Evolutionary conservation across 73 alveolate genomes (phyloP).

Genomic region (Paramecium sonneborni): DNA sequence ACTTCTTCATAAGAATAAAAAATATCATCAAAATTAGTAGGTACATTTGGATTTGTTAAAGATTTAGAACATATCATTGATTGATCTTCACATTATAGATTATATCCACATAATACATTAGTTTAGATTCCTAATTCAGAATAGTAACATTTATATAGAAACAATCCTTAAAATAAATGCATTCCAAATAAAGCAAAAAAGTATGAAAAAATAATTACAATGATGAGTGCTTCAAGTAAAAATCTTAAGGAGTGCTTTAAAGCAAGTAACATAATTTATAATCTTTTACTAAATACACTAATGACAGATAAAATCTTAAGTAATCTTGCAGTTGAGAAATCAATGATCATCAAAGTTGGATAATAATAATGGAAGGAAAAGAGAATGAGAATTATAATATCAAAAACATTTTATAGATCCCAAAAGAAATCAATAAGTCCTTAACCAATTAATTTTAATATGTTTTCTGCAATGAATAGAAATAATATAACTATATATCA

Average conservation of each 20-base stretch:
- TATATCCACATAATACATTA: neutral
- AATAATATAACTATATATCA: neutral
- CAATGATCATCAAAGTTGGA: neutral
- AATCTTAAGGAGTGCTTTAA: neutral
- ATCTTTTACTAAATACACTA: neutral
- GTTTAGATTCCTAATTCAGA: neutral
- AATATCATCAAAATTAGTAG: conserved; percentile 15
- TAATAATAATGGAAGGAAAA: neutral
- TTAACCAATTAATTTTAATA: conserved; percentile 2
- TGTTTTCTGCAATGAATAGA: conserved; percentile 6
- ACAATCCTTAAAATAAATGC: conserved; percentile 39
- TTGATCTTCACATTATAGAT: neutral
- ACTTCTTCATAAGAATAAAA: neutral
- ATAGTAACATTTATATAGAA: neutral
- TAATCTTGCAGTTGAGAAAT: conserved; percentile 28
- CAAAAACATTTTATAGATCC: conserved; percentile 1
- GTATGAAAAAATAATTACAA: neutral
- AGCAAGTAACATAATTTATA: neutral
- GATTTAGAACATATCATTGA: neutral
- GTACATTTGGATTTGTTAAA: neutral
- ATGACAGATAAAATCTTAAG: conserved; percentile 4
- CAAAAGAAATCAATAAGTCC: neutral
- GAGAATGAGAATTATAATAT: neutral
- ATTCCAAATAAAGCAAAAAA: conserved; percentile 50
- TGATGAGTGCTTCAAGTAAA: neutral